Base-by-base conservation (phyloP, 345 rosid genomes). In the Aurinia saxatilis region DNA sequence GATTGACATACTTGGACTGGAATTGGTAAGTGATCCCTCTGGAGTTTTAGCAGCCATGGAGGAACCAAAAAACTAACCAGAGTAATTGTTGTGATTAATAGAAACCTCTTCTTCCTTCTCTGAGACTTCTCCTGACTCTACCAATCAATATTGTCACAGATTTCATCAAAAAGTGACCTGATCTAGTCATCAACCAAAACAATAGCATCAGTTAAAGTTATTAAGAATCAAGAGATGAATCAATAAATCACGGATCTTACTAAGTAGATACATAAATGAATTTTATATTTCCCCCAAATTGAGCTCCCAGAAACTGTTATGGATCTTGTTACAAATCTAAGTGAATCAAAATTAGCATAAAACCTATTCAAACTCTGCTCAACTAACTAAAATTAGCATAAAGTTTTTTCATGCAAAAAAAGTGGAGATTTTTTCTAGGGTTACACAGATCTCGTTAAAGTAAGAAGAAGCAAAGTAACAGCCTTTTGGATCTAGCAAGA, bases 41-140 rank as follows among this genome's bases (percentile, higher is more conserved):
- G 38, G 41, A 30, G 54, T 56, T 18, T 75, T 86, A 68, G 90
- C 77, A 35, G 96, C 87, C 96, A 85, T 81, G n/a, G 63, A 55
- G 33, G 21, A 30, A 21, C n/a, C n/a, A n/a, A n/a, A n/a, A n/a
- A n/a, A n/a, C n/a, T n/a, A n/a, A n/a, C n/a, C n/a, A n/a, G n/a
- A n/a, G n/a, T n/a, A n/a, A n/a, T n/a, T n/a, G n/a, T n/a, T 21
- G 18, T 48, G 59, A 34, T 55, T 44, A 35, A 10, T 42, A 68
- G n/a, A 66, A 70, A 69, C 51, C 79, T 69, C 61, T 61, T 33
- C 66, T 68, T 60, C 40, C 33, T 54, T 73, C 58, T 65, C 56
- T 55, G 14, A 25, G 41, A 36, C 66, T 57, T 60, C 18, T 64
- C 40, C 62, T 25, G 52, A 54, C 69, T 40, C 44, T 36, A 39